Evolutionary conservation across 2,329 filamentous ascomycete species (phyloP), one percentile per base, ranked within the genome.

Genomic region (Penicillium sp.): DNA sequence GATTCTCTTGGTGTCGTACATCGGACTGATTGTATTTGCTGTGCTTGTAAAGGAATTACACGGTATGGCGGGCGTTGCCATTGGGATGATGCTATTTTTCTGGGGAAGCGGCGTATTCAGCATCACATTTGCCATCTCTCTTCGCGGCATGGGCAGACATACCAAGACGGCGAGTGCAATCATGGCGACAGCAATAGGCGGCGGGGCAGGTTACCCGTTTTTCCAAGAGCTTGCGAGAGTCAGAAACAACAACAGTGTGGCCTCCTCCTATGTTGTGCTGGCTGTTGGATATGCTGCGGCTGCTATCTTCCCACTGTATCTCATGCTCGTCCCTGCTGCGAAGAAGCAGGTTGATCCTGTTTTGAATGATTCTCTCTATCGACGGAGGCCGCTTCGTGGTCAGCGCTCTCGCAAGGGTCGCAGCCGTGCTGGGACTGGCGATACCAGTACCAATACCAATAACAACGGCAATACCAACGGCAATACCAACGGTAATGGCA

Each of bases 41-140:
- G 74, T 74, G 0, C 74, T 84, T 4, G 77, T 75, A 21, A 84
- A 83, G 76, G 74, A 76, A 56, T 70, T 77, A 1, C 66, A 69
- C 3, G 79, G 78, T 9, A 62, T 70, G 4, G 66, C 72, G 0
- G 79, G 76, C 5, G 71, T 81, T 2, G 73, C 75, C 1, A 74
- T 81, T 65, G 68, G 78, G 14, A 71, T 83, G 53, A 70, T 85
- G 60, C 63, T 82, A 47, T 83, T 80, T 65, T 79, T 85, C 60
- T 84, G 84, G 61, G 81, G 86, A 69, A 83, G 82, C 9, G 83
- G 83, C 3, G 72, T 81, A 2, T 86, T 85, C 68, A 76, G 79
- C 42, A 78, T 83, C 49, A 81, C 84, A 55, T 86, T 81, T 61
- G 81, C 81, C 12, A 81, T 83, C 59, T 73, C 76, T 2, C 73